phyloP scores from a whole-genome alignment of 2,329 filamentous ascomycete species.

The Thermomyces lanuginosus region DNA sequence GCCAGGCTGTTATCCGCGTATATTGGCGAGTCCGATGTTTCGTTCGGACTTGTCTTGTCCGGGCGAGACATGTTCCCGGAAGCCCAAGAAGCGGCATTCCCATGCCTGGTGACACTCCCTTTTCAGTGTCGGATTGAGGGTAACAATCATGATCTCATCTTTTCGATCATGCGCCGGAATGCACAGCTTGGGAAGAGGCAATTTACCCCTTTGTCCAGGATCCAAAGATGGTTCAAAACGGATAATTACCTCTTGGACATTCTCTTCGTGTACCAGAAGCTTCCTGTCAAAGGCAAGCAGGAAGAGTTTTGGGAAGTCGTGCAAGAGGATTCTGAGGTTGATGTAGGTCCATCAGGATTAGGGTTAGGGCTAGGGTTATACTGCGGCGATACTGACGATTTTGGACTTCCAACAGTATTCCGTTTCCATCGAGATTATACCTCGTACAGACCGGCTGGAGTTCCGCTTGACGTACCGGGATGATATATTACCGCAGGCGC shows the following conservation, averaged over 20 bases:
- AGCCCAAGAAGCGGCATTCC: constrained; percentile 49
- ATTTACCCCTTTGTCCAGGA: constrained; percentile 50
- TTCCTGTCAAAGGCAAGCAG: constrained; percentile 12
- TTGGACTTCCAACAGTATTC: constrained; percentile 49
- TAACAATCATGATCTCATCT: constrained; percentile 42
- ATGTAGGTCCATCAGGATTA: constrained; percentile 29
- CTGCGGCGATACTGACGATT: constrained; percentile 6
- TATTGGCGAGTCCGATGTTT: constrained; percentile 54
- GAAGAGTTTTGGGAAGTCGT: constrained; percentile 41
- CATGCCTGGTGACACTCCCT: constrained; percentile 69
- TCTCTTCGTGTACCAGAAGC: constrained; percentile 66
- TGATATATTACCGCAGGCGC: constrained; percentile 48
- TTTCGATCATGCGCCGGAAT: constrained; percentile 50
- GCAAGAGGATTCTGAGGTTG: constrained; percentile 51
- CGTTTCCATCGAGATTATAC: constrained; percentile 64
- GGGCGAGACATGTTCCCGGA: constrained; percentile 46
- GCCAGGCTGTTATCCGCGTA: constrained; percentile 58
- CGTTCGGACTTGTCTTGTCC: constrained; percentile 68
- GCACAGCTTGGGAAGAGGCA: constrained; percentile 51
- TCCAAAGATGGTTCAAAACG: constrained; percentile 54
- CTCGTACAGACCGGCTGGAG: constrained; percentile 33
- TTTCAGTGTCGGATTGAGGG: constrained; percentile 42
- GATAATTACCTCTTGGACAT: constrained; percentile 64
- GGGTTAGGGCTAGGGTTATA: constrained; percentile 1
- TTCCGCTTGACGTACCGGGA: constrained; percentile 52